Evolutionary conservation across 352 stramenopile species (phyloP), one percentile per base, ranked within the genome.

Genomic region (Globisporangium rhizosaccharum): DNA sequence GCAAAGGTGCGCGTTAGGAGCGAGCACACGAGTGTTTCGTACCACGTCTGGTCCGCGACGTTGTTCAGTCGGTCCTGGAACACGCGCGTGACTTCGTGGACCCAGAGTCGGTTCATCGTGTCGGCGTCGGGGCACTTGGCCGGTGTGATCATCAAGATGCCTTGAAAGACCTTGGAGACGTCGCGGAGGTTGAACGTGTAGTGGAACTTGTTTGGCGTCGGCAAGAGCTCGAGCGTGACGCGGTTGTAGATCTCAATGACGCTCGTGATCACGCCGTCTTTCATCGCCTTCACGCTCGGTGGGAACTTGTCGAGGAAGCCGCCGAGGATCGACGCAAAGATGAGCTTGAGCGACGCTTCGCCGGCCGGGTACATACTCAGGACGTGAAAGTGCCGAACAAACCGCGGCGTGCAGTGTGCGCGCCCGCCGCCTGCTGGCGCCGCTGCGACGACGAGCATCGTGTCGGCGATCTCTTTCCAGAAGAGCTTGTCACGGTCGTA

Each of bases 401-500:
- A 98, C 0, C 95, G 88, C 26, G 89, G 92, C 0, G 95, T 98
- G 33, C 85, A 88, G 64, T 96, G 71, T 39, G 78, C 76, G 18
- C 92, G 66, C 25, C 84, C 95, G 12, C 90, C 90, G 2, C 92
- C 94, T 1, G 95, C 94, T 0, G 95, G 94, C 3, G 95, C 94
- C 11, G 94, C 94, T 3, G 87, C 83, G 0, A 88, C 87, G 1
- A 98, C 72, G 18, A 98, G 62, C 74, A 97, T 91, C 3, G 90
- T 98, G 60, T 98, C 89, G 12, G 79, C 79, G 15, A 98, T 96
- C 42, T 98, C 88, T 64, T 98, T 98, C 89, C 93, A 98, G 59
- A 98, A 98, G 0, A 98, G 76, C 63, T 98, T 98, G 59, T 98
- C 90, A 14, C 94, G 85, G 60, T 98, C 95, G 73, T 98, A 98